Conservation (phyloP, 2,329 filamentous ascomycete species). For the Alternaria burnsii region DNA sequence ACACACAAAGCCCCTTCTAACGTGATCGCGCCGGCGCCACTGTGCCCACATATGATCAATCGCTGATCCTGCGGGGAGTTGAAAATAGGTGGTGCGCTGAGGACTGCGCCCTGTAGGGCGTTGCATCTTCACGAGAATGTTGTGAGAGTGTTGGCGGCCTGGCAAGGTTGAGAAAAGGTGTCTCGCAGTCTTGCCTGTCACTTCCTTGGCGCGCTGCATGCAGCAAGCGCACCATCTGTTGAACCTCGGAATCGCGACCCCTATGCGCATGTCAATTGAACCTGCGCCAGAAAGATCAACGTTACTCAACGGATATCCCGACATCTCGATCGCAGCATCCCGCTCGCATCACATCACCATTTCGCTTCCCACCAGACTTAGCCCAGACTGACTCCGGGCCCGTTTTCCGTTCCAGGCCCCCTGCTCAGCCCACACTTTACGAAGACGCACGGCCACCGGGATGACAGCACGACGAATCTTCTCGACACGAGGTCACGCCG, state of each 20-base stretch:
- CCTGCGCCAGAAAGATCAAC: neutral
- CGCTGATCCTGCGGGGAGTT: neutral
- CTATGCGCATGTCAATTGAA: neutral
- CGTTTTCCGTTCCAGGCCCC: constrained; percentile 14
- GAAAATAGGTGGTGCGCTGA: neutral
- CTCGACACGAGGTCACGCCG: constrained; percentile 21
- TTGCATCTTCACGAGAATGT: constrained; percentile 7
- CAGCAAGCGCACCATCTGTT: constrained; percentile 1
- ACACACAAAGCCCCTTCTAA: neutral
- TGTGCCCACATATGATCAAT: neutral
- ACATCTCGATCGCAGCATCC: neutral
- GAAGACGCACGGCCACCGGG: constrained; percentile 8
- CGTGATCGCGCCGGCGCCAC: neutral
- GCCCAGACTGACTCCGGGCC: constrained; percentile 6
- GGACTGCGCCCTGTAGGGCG: constrained; percentile 4
- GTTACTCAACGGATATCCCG: neutral
- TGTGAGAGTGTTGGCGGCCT: neutral
- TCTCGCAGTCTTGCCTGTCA: neutral
- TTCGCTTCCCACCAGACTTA: constrained; percentile 3
- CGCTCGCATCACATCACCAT: constrained; percentile 3
- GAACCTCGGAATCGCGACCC: neutral
- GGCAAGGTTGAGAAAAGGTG: constrained; percentile 6
- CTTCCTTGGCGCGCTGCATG: neutral
- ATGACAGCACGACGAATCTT: constrained; percentile 10
- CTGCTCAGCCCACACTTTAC: constrained; percentile 12